phyloP scores from a whole-genome alignment of 78 protist genomes.

The Polysphondylium violaceum region DNA sequence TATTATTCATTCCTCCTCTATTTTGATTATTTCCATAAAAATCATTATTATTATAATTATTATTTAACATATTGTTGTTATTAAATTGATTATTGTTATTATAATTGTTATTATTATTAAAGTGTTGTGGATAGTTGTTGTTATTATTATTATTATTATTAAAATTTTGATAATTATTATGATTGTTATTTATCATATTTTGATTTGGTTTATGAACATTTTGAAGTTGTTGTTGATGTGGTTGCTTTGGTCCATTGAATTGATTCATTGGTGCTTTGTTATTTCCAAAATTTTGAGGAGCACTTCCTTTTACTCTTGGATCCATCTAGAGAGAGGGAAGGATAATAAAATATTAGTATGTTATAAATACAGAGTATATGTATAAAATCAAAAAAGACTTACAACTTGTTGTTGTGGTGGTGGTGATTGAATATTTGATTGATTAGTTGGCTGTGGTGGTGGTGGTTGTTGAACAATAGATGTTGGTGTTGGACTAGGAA shows the following conservation, averaged over 20 bases:
- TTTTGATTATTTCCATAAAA: not conserved
- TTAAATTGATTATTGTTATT: too few relatives aligned
- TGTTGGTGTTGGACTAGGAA: not conserved
- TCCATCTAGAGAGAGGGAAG: not conserved
- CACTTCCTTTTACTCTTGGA: constrained; percentile 43
- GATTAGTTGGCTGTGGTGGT: not conserved
- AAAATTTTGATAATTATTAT: not conserved
- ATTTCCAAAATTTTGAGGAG: constrained; percentile 29
- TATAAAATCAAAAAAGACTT: not conserved
- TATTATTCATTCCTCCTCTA: not conserved
- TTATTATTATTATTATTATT: not conserved
- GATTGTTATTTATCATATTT: constrained; percentile 15
- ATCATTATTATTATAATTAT: not conserved
- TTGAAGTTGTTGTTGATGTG: constrained; percentile 1
- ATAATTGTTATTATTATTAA: not conserved
- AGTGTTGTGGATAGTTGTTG: not conserved
- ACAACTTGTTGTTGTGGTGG: not conserved
- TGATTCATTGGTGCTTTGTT: not conserved
- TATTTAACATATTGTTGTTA: not conserved
- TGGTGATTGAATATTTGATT: not conserved
- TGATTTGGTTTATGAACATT: not conserved
- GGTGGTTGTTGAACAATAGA: not conserved
- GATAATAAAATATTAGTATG: not conserved
- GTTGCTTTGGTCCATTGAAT: not conserved
- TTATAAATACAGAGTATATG: too few relatives aligned